Evolutionary conservation across 352 stramenopile species (phyloP).

Genomic region (Elongisporangium anandrum): DNA sequence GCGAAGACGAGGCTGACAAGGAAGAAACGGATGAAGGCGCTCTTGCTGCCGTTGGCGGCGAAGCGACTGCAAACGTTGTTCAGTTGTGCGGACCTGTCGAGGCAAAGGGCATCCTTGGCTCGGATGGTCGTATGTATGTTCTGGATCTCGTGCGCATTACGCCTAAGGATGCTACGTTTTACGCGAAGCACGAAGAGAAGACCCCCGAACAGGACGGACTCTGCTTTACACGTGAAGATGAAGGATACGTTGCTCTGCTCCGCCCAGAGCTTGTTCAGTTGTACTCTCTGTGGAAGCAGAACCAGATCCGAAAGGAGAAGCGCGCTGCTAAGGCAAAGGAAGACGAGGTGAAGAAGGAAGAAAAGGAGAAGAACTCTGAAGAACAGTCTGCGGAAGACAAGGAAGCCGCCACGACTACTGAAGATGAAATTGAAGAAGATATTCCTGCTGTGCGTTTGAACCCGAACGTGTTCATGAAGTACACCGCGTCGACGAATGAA

Average conservation of each 20-base stretch:
- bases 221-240: constrained; percentile 65
- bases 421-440: constrained; percentile 36
- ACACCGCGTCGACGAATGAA: constrained; percentile 68
- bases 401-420: constrained; percentile 15
- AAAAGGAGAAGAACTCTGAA: constrained; percentile 22
- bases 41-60: constrained; percentile 23
- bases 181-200: constrained; percentile 41
- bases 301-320: constrained; percentile 59
- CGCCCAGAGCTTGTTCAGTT: constrained; percentile 91
- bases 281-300: constrained; percentile 90
- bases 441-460: constrained; percentile 71
- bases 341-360: constrained; percentile 18
- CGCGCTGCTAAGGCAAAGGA: constrained; percentile 44
- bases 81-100: constrained; percentile 91
- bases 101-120: constrained; percentile 95
- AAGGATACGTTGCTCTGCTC: constrained; percentile 89
- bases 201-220: constrained; percentile 37
- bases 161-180: constrained; percentile 93
- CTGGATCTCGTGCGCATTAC: constrained; percentile 94
- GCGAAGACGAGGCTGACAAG: constrained; percentile 43
- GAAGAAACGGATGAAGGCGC: constrained; percentile 16
- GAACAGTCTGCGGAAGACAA: constrained; percentile 14
- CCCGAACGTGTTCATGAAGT: constrained; percentile 88
- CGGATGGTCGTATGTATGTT: constrained; percentile 92
- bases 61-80: constrained; percentile 54